phyloP scores from a whole-genome alignment of 2,329 filamentous ascomycete species.

The Penicillium janthinellum region DNA sequence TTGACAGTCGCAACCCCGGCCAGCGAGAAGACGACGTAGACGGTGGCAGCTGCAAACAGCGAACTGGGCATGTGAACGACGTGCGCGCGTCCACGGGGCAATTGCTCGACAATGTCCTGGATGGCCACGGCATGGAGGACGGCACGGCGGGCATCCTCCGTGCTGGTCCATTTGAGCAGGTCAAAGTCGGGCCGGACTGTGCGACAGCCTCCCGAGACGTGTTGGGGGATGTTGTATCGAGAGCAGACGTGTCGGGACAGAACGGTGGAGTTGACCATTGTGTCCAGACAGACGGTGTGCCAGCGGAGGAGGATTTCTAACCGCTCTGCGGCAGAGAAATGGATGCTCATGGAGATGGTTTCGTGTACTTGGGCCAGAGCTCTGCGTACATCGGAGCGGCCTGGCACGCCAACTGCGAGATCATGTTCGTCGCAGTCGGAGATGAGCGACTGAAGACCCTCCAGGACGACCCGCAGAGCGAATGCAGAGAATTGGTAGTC shows the following conservation, averaged over 20 bases:
- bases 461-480: slow-evolving; percentile 46
- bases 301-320: slow-evolving; percentile 48
- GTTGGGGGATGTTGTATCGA: slow-evolving; percentile 42
- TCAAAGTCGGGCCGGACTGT: slow-evolving; percentile 37
- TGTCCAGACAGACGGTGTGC: slow-evolving; percentile 50
- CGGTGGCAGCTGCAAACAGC: slow-evolving; percentile 47
- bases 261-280: slow-evolving; percentile 44
- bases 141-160: slow-evolving; percentile 44
- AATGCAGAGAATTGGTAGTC: slow-evolving; percentile 44
- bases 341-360: slow-evolving; percentile 40
- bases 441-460: slow-evolving; percentile 48
- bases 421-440: slow-evolving; percentile 45
- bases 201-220: slow-evolving; percentile 40
- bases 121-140: slow-evolving; percentile 50
- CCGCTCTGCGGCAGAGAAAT: slow-evolving; percentile 40
- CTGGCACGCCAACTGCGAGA: slow-evolving; percentile 44
- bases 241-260: slow-evolving; percentile 46
- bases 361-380: slow-evolving; percentile 46
- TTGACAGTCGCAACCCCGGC: slow-evolving; percentile 41
- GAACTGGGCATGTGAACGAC: slow-evolving; percentile 50
- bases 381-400: slow-evolving; percentile 41
- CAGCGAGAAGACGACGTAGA: slow-evolving; percentile 47
- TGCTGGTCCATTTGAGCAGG: slow-evolving; percentile 42
- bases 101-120: slow-evolving; percentile 50
- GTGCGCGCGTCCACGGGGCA: slow-evolving; percentile 49